Evolutionary conservation across 116 monocot species (phyloP).

Genomic region (Papilionanthe hybrid): DNA sequence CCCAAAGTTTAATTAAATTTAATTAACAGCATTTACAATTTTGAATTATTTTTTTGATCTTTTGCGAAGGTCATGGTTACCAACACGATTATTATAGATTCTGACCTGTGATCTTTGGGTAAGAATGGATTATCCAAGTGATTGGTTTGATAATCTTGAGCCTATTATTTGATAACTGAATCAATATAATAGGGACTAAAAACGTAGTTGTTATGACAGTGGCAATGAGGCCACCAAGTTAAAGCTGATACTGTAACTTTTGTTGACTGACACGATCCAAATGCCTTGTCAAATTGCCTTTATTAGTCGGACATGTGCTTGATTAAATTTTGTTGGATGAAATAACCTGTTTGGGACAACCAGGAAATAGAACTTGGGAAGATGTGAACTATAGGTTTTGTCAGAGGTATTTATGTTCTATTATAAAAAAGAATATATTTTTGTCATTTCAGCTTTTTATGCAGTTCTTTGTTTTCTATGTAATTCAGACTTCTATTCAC

Average conservation of each 20-base stretch:
- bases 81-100: too few relatives aligned
- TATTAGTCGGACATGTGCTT: not conserved
- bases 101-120: too few relatives aligned
- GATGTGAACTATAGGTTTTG: not conserved
- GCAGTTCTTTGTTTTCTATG: conserved; percentile 14
- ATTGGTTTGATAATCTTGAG: not conserved
- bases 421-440: not conserved
- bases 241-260: not conserved
- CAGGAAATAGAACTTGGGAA: not conserved
- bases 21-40: too few relatives aligned
- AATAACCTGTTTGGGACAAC: not conserved
- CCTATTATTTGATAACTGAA: not conserved
- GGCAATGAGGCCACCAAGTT: not conserved
- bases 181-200: not conserved
- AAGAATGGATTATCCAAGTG: too few relatives aligned
- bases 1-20: too few relatives aligned
- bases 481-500: conserved; percentile 84
- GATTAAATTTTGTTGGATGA: not conserved
- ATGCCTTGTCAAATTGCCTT: not conserved
- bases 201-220: not conserved
- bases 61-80: too few relatives aligned
- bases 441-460: not conserved
- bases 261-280: not conserved
- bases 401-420: not conserved
- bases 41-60: too few relatives aligned